A percentile compares a stretch with the other conserved stretches of the same genome.
phyloP scores from a whole-genome alignment of 148 eudicot species.

The Drosera capensis region DNA sequence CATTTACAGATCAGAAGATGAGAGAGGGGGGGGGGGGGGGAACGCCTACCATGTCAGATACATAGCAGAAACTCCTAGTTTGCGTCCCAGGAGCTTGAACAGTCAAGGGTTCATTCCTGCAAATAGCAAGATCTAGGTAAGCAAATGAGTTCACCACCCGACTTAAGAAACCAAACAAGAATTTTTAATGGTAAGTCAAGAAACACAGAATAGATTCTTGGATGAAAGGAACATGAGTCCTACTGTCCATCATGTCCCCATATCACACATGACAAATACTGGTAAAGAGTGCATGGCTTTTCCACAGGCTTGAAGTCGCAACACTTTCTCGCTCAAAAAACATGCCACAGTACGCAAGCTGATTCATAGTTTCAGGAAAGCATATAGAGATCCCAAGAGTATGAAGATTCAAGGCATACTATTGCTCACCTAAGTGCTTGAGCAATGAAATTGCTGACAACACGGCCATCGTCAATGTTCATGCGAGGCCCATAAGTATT shows the following conservation, averaged over 20 bases:
- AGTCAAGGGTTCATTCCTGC: conserved; percentile 80
- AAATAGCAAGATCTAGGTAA: neutral
- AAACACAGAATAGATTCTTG: too few relatives aligned
- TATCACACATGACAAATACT: too few relatives aligned
- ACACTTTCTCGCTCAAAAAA: too few relatives aligned
- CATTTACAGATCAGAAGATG: neutral
- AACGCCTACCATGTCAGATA: conserved; percentile 76
- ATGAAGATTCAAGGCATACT: neutral
- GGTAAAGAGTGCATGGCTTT: too few relatives aligned
- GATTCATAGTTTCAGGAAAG: neutral
- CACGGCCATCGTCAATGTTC: conserved; percentile 98
- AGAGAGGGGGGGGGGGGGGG: neutral
- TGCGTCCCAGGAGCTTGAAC: conserved; percentile 97
- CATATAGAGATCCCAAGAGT: neutral
- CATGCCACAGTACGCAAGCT: too few relatives aligned
- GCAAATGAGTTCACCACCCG: neutral
- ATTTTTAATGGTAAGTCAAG: too few relatives aligned
- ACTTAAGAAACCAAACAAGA: too few relatives aligned
- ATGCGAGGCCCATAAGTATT: conserved; percentile 99
- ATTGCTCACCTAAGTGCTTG: conserved; percentile 71
- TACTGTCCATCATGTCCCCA: too few relatives aligned
- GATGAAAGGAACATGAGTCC: too few relatives aligned
- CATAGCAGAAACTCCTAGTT: conserved; percentile 94
- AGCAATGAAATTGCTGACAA: conserved; percentile 97
- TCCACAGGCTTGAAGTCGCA: too few relatives aligned